Evolutionary conservation across 768 basidiomycete genomes (phyloP), one percentile per base, ranked within the genome.

Genomic region (Suillus spraguei): DNA sequence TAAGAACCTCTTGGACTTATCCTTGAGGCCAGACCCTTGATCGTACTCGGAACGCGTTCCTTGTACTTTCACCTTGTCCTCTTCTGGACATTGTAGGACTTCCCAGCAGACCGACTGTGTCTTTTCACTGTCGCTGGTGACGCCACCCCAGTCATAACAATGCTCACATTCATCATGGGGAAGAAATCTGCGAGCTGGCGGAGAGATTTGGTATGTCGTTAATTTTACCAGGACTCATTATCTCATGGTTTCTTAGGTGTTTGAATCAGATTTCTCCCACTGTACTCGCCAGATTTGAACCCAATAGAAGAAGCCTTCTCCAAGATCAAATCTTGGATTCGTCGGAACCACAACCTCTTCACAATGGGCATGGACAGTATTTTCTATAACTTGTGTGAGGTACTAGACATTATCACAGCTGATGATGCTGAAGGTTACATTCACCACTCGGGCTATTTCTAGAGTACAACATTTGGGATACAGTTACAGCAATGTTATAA

Each of bases 221-320:
- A n/a, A 17, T 35, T 35, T 17, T 22, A 49, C 0, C 35, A 42
- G 4, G 20, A 59, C 49, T 65, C 13, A 24, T 39, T 5, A 59
- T 32, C 36, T 38, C 41, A 41, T 6, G 16, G 41, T 4, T 39
- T 39, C 14, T 4, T 16, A 70, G 63, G 63, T 54, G 33, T 56
- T 10, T 64, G 56, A 13, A 65, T 72, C n/a, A 63, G 67, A 41
- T 80, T 65, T 59, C 70, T 80, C 10, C 78, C 75, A 0, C 77
- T 76, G 4, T 81, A 80, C 61, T 81, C 79, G 0, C 79, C 78
- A 0, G 78, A 81, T 52, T 60, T 77, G 42, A 79, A 81, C 53
- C 79, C 79, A 0, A 79, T 79, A 20, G 74, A 81, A 62, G 76
- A 79, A 61, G 78, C 76, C 0, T 80, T 80, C 60, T 78, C 74